Evolutionary conservation across 2,329 filamentous ascomycete genomes (phyloP).

Genomic region (Xylariaceae sp.): DNA sequence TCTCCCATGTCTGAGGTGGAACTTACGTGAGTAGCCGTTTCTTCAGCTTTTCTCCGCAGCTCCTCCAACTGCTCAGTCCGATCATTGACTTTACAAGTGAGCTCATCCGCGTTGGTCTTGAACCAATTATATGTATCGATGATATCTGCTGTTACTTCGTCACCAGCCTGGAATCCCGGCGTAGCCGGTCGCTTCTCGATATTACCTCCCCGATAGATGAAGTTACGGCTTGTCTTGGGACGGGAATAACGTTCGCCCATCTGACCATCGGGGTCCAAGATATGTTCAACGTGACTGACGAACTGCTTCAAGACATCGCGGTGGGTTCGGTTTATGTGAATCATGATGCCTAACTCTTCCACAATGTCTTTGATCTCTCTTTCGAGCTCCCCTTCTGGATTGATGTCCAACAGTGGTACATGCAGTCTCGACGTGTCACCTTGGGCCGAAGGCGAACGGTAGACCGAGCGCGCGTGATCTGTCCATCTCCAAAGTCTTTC

Average conservation of each 20-base stretch:
- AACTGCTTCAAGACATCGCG: slow-evolving; percentile 26
- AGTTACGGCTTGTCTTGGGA: not conserved
- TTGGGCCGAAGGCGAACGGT: slow-evolving; percentile 12
- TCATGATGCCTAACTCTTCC: slow-evolving; percentile 45
- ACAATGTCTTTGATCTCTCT: slow-evolving; percentile 42
- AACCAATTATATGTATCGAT: slow-evolving; percentile 19
- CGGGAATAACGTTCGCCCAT: slow-evolving; percentile 9
- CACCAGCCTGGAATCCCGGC: not conserved
- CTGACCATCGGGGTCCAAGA: slow-evolving; percentile 18
- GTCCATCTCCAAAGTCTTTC: slow-evolving; percentile 34
- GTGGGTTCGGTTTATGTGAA: slow-evolving; percentile 34
- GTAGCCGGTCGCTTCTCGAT: not conserved
- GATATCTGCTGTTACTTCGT: slow-evolving; percentile 6
- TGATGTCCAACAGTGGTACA: slow-evolving; percentile 35
- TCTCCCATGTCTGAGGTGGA: not conserved
- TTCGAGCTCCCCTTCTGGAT: slow-evolving; percentile 37
- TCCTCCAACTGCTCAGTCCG: slow-evolving; percentile 31
- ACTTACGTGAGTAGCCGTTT: slow-evolving; percentile 30
- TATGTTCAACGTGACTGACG: slow-evolving; percentile 18
- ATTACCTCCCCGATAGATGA: not conserved
- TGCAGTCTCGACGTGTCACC: slow-evolving; percentile 20
- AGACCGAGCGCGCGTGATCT: slow-evolving; percentile 17
- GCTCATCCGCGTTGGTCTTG: slow-evolving; percentile 22
- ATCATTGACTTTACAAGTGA: slow-evolving; percentile 19
- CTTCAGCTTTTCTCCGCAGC: slow-evolving; percentile 27